Percentiles rank a stretch among this genome's conserved stretches.
Conservation (phyloP, 306 rosid species). For the Neltuma alba region DNA sequence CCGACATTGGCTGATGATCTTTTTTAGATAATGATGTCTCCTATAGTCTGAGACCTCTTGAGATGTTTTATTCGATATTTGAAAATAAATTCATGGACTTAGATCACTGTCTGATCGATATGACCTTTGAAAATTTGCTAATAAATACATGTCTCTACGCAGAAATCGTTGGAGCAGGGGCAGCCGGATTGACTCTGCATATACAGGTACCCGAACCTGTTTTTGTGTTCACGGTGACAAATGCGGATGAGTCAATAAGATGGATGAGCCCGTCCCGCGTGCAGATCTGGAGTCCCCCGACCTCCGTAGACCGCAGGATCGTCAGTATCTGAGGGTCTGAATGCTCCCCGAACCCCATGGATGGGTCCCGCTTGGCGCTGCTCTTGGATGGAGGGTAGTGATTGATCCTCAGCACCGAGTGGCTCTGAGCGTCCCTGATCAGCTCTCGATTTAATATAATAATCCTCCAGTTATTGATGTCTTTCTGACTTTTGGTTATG, state of each 20-base stretch:
- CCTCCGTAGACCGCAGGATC: constrained; percentile 78
- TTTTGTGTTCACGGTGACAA: not conserved
- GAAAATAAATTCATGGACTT: not conserved
- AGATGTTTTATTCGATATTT: not conserved
- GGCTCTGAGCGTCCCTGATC: constrained; percentile 69
- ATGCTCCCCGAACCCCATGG: constrained; percentile 95
- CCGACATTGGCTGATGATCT: constrained; percentile 52
- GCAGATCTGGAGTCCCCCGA: constrained; percentile 83
- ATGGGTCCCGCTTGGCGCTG: constrained; percentile 40
- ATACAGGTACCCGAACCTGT: not conserved
- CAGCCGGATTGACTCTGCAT: not conserved
- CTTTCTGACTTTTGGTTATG: not conserved
- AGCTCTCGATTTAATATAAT: no score
- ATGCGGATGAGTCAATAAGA: not conserved
- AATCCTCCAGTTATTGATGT: not conserved
- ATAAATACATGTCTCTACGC: not conserved
- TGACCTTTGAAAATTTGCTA: not conserved
- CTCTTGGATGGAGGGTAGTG: constrained; percentile 68
- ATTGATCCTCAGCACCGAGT: constrained; percentile 83
- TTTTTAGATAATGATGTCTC: constrained; percentile 28
- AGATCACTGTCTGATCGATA: not conserved
- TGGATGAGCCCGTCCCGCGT: constrained; percentile 56
- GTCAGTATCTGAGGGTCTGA: constrained; percentile 99
- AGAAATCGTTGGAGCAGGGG: not conserved
- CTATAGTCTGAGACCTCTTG: constrained; percentile 39